These are phyloP conservation scores for Tirmania nivea DNA, from an alignment of 495 filamentous ascomycete genomes.

Conservation along the genomic window DNA sequence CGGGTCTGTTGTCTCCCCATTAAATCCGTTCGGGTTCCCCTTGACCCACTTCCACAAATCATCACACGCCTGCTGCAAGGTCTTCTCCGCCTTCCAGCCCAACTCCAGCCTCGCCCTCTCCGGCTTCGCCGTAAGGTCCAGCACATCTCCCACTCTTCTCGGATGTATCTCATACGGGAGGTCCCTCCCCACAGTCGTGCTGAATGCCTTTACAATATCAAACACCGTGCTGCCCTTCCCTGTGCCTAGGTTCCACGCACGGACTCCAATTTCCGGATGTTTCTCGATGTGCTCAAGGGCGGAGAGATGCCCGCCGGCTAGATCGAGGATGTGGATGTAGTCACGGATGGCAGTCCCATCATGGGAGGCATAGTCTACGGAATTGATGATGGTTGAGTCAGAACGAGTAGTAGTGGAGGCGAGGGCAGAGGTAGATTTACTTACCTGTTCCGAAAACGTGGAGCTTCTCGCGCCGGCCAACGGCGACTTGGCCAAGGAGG, in stretches of 20 bases:
- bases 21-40: not conserved
- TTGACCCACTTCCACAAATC: conserved; percentile 74
- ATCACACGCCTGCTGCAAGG: conserved; percentile 77
- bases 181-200: conserved; percentile 57
- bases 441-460: conserved; percentile 84
- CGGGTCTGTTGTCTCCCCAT: no score
- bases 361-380: conserved; percentile 63
- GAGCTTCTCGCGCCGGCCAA: conserved; percentile 84
- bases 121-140: conserved; percentile 87
- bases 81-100: conserved; percentile 73
- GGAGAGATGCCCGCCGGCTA: conserved; percentile 70
- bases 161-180: conserved; percentile 71
- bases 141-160: conserved; percentile 69
- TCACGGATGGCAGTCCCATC: conserved; percentile 59
- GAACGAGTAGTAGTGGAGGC: not conserved
- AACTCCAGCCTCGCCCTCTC: conserved; percentile 70
- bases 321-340: conserved; percentile 70
- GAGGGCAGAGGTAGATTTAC: conserved; percentile 7
- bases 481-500: conserved; percentile 82
- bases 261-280: conserved; percentile 62
- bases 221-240: conserved; percentile 86
- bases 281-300: conserved; percentile 81
- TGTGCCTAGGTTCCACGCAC: conserved; percentile 95
- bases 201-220: conserved; percentile 94
- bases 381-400: conserved; percentile 5